These are phyloP conservation scores for Suillus subluteus DNA, from an alignment of 768 basidiomycete genomes.

Conservation along the genomic window DNA sequence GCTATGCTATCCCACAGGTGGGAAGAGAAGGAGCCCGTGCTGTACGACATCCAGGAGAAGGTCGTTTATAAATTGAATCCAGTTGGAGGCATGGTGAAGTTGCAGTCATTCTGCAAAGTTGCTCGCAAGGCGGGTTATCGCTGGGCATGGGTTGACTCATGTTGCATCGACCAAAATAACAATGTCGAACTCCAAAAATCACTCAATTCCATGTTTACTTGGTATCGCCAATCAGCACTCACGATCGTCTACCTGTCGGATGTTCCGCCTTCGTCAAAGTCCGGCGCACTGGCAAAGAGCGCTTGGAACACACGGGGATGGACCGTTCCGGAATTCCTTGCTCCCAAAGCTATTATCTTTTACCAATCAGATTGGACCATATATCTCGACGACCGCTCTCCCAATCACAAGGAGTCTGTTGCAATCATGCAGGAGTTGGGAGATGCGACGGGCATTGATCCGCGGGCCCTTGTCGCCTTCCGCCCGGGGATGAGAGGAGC, in stretches of 20 bases:
- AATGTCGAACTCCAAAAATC: slow-evolving; percentile 13
- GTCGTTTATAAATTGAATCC: not conserved
- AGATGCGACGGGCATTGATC: not conserved
- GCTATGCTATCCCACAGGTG: slow-evolving; percentile 10
- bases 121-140: slow-evolving; percentile 17
- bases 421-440: not conserved
- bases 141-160: slow-evolving; percentile 16
- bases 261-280: not conserved
- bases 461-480: not conserved
- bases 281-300: not conserved
- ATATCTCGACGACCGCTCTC: not conserved
- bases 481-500: not conserved
- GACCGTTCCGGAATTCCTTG: slow-evolving; percentile 1
- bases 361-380: not conserved
- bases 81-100: not conserved
- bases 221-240: slow-evolving; percentile 8
- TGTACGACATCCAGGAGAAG: slow-evolving; percentile 7
- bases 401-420: not conserved
- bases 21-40: slow-evolving; percentile 9
- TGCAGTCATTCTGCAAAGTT: slow-evolving; percentile 15
- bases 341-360: not conserved
- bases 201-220: slow-evolving; percentile 14
- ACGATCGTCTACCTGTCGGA: not conserved
- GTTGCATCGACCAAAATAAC: slow-evolving; percentile 16
- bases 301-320: not conserved